These are phyloP conservation scores for Leptomonas seymouri DNA, from an alignment of 208 protist species.

Conservation along the genomic window DNA sequence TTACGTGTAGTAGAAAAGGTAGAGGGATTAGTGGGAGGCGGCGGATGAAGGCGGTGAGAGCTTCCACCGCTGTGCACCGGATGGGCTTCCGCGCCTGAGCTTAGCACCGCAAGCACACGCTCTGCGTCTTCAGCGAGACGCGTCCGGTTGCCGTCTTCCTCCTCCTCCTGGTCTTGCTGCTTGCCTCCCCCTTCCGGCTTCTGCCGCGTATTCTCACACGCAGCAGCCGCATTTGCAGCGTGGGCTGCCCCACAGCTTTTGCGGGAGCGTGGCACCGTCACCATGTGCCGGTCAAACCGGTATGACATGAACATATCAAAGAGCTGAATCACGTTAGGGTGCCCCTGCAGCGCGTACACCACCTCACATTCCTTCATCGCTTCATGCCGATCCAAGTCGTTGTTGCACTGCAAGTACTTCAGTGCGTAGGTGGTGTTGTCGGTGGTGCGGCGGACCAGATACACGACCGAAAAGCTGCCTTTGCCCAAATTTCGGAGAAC, in stretches of 20 bases:
- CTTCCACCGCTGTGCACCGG: neutral
- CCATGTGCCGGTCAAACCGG: conserved; percentile 40
- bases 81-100: neutral
- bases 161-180: neutral
- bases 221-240: neutral
- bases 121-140: neutral
- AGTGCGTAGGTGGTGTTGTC: conserved; percentile 53
- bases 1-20: too few relatives aligned
- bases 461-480: conserved; percentile 70
- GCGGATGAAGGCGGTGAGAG: neutral
- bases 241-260: neutral
- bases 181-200: neutral
- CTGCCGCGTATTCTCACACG: neutral
- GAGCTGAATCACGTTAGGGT: conserved; percentile 77
- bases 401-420: conserved; percentile 71
- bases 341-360: conserved; percentile 57
- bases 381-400: conserved; percentile 58
- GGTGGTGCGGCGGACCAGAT: conserved; percentile 55
- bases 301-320: conserved; percentile 85
- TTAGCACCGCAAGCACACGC: too few relatives aligned
- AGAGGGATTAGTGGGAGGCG: neutral
- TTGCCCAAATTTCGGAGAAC: conserved; percentile 49
- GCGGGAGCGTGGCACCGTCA: conserved; percentile 7
- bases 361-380: conserved; percentile 77
- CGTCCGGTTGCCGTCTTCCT: neutral